Evolutionary conservation across 139 green algal genomes (phyloP), one percentile per base, ranked within the genome.

Genomic region (Deuterostichococcus epilithicus): DNA sequence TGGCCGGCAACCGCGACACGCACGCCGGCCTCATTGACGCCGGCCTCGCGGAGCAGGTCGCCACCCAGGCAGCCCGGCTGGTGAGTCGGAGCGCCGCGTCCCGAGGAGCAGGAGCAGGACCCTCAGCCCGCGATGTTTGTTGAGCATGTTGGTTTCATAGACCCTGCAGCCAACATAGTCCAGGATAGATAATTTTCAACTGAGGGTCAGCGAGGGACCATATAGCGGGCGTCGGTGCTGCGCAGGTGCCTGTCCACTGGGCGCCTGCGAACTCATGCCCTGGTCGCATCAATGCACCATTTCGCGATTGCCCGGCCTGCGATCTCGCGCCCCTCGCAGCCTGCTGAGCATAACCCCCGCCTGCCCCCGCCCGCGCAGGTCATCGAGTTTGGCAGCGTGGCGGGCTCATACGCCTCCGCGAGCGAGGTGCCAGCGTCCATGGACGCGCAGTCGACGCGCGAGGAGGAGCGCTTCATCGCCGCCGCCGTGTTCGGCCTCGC

Each of bases 401-500:
- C 52, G 52, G 52, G 52, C 3, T 63, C 72, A 13, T 82, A 82
- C n/a, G 42, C 47, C 4, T 73, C 67, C 3, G 20, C 75, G 3
- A 42, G 28, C 0, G 78, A 72, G 23, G 73, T 76, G 37, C 78
- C 78, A 23, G 78, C 66, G 32, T 79, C 65, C 30, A 73, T 75
- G 33, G 45, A 68, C 1, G 78, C 75, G 45, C n/a, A 71, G n/a
- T 59, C 75, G 5, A 33, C 67, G 30, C 52, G 79, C 2, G 78
- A 78, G 44, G 78, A 76, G 52, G 78, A 82, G 67, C 67, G 78
- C 15, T 79, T 73, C 68, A 72, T 39, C 13, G 67, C 73, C 15
- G 67, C 73, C 18, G 67, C 78, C 28, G 18, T 82, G 22, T 78
- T 72, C 37, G 73, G 73, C 34, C 67, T 82, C 30, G 47, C 78